A percentile compares a stretch with the other conserved stretches of the same genome.
These are phyloP conservation scores for Centrapalus pauciflorus DNA, from an alignment of 129 eudicot genomes.

Conservation along the genomic window DNA sequence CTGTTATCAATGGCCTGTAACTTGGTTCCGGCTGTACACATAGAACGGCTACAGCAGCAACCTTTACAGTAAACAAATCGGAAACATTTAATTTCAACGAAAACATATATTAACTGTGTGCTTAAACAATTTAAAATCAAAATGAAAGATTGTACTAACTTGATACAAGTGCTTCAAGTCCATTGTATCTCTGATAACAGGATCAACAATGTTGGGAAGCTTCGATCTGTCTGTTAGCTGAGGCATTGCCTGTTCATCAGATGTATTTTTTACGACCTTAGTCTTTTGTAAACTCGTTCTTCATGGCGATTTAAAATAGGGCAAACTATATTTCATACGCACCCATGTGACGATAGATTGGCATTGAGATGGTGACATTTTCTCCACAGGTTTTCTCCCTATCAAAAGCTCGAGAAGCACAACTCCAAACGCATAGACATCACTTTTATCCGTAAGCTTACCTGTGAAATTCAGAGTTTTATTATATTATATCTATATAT, in stretches of 20 bases:
- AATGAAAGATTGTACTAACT: constrained; percentile 41
- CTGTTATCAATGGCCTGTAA: constrained; percentile 89
- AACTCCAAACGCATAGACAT: constrained; percentile 92
- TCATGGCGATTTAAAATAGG: background rate
- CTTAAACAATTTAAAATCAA: background rate
- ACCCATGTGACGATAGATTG: constrained; percentile 93
- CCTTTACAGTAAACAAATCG: constrained; percentile 34
- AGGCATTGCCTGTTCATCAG: constrained; percentile 73
- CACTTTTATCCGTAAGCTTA: constrained; percentile 91
- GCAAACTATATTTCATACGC: constrained; percentile 39
- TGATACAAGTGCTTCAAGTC: constrained; percentile 90
- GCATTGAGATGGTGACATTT: constrained; percentile 61
- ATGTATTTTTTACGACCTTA: background rate
- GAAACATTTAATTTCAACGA: background rate
- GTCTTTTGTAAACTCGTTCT: background rate
- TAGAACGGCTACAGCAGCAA: constrained; percentile 93
- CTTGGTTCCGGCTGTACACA: constrained; percentile 98
- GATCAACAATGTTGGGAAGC: constrained; percentile 84
- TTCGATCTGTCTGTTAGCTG: constrained; percentile 79
- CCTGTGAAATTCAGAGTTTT: constrained; percentile 34
- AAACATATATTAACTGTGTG: background rate
- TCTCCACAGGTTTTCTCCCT: constrained; percentile 87
- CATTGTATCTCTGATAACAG: constrained; percentile 67
- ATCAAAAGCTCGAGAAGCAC: constrained; percentile 85
- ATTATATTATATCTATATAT: background rate